Percentiles rank a stretch among this genome's conserved stretches.
Conservation (phyloP, 257 asterid species). For the Striga asiatica region DNA sequence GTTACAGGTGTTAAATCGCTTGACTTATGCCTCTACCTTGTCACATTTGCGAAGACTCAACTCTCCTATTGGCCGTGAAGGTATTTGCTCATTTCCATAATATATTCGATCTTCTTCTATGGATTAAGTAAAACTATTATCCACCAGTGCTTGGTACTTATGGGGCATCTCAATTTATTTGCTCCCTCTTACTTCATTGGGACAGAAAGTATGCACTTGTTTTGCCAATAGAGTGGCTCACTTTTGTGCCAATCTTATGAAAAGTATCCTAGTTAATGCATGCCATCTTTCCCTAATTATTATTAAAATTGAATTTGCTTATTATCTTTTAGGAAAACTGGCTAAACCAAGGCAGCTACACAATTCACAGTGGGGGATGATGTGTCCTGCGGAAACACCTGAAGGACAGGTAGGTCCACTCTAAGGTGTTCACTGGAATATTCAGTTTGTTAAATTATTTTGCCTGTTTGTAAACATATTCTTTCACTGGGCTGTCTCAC, state of each 20-base stretch:
- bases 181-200: neutral
- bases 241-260: neutral
- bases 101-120: neutral
- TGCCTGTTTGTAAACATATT: neutral
- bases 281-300: neutral
- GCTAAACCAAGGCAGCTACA: conserved; percentile 98
- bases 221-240: neutral
- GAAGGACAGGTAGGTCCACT: conserved; percentile 76
- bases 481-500: conserved; percentile 12
- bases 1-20: conserved; percentile 83
- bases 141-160: neutral
- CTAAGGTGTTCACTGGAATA: conserved; percentile 7
- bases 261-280: neutral
- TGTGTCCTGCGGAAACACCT: conserved; percentile 99
- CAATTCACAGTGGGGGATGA: conserved; percentile 99
- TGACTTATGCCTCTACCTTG: conserved; percentile 95
- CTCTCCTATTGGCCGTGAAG: conserved; percentile 99
- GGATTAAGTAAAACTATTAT: neutral
- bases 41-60: conserved; percentile 90
- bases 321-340: conserved; percentile 58
- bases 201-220: neutral
- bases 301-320: neutral
- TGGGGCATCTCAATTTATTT: neutral
- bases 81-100: conserved; percentile 22
- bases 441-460: neutral